phyloP scores from a whole-genome alignment of 257 asterid genomes.

The Plantago elongata region DNA sequence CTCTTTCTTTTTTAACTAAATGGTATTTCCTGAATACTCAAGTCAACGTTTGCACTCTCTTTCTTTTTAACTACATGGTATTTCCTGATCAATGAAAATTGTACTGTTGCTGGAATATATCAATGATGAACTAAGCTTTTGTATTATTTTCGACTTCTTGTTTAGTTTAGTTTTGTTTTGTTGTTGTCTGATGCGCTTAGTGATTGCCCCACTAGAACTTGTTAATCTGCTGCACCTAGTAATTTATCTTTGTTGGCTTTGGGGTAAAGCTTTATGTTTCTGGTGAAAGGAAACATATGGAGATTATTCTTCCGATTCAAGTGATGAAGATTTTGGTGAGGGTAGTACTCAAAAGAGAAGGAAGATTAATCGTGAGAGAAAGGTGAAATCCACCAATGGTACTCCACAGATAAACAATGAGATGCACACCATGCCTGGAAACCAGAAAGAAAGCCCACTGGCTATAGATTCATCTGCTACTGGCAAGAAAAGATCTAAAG shows the following conservation, averaged over 20 bases:
- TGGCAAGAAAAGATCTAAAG: slow-evolving; percentile 27
- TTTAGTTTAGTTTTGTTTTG: too few relatives aligned
- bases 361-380: slow-evolving; percentile 33
- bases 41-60: too few relatives aligned
- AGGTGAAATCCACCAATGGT: slow-evolving; percentile 21
- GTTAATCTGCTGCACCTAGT: slow-evolving; percentile 9
- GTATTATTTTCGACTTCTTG: not conserved
- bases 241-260: slow-evolving; percentile 1
- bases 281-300: slow-evolving; percentile 74
- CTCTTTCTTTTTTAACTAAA: not conserved
- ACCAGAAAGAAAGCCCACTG: slow-evolving; percentile 25
- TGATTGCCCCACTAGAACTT: slow-evolving; percentile 11
- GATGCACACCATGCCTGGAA: slow-evolving; percentile 25
- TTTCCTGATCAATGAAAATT: not conserved
- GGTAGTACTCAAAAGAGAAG: slow-evolving; percentile 40
- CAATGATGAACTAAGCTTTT: not conserved
- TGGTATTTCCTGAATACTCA: not conserved
- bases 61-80: not conserved
- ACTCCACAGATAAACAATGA: slow-evolving; percentile 23
- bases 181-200: slow-evolving; percentile 11
- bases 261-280: slow-evolving; percentile 18
- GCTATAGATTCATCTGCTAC: slow-evolving; percentile 20
- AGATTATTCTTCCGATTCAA: slow-evolving; percentile 70
- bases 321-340: slow-evolving; percentile 81
- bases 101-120: too few relatives aligned